A percentile compares a stretch with the other conserved stretches of the same genome.
phyloP scores from a whole-genome alignment of 371 early-diverging fungal species.

The Smittium culicis region DNA sequence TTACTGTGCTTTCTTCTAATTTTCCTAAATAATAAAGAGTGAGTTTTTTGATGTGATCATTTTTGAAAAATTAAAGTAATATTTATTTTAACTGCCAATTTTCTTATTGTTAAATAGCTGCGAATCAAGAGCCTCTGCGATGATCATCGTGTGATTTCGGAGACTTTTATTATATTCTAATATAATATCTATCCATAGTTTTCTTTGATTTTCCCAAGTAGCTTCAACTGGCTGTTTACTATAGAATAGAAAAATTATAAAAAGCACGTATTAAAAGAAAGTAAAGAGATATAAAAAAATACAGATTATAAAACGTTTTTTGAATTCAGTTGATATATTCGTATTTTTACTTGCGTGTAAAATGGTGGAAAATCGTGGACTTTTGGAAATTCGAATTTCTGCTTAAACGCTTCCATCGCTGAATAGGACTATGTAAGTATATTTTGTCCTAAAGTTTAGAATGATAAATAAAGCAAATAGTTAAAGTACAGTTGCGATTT shows the following conservation, averaged over 20 bases:
- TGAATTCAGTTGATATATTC: neutral
- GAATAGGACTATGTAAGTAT: too few relatives aligned
- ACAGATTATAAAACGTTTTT: neutral
- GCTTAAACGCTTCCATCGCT: too few relatives aligned
- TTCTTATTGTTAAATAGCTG: slow-evolving; percentile 50
- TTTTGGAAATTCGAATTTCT: slow-evolving; percentile 59
- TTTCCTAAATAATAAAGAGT: slow-evolving; percentile 12
- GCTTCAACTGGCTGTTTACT: slow-evolving; percentile 67
- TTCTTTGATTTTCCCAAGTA: slow-evolving; percentile 68
- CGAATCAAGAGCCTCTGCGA: slow-evolving; percentile 42
- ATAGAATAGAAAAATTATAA: slow-evolving; percentile 3
- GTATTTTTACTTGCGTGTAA: slow-evolving; percentile 52
- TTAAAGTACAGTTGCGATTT: too few relatives aligned
- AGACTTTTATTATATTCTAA: slow-evolving; percentile 49
- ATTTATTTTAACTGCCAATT: slow-evolving; percentile 51
- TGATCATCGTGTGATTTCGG: slow-evolving; percentile 44
- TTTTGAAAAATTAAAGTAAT: too few relatives aligned
- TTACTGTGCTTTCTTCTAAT: slow-evolving; percentile 37
- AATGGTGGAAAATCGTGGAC: slow-evolving; percentile 80
- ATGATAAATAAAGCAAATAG: too few relatives aligned
- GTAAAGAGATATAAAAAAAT: neutral
- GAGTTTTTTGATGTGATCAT: too few relatives aligned
- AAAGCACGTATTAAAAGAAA: neutral
- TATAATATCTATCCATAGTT: slow-evolving; percentile 64
- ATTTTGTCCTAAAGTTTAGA: too few relatives aligned